Evolutionary conservation across 208 protist species (phyloP), one percentile per base, ranked within the genome.

Genomic region (Acanthamoeba royreba): DNA sequence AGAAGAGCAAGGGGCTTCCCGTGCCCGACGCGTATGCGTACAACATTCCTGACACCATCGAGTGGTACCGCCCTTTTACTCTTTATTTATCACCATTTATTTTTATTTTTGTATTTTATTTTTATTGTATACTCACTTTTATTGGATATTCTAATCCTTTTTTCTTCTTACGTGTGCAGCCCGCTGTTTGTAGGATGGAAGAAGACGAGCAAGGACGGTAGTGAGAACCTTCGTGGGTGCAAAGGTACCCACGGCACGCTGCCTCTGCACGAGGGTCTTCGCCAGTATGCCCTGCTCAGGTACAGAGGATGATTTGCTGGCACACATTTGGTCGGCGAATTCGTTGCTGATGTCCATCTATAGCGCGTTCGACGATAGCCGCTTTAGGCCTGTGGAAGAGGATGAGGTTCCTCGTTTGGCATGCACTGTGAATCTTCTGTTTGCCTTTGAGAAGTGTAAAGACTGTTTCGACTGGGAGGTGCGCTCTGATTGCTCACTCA

Each of bases 401-500:
- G 74, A 49, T 19, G 74, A 85, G 74, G 74, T 85, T 19, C 74
- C 74, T 11, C 38, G 74, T n/a, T 42, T 85, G 74, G 74, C 74
- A 7, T 85, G 74, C 45, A 53, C 74, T 9, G 74, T 85, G 22
- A 85, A 85, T 22, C 74, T 85, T 11, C 45, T 85, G 74, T 85
- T 85, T n/a, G 74, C 74, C 74, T 85, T 85, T 49, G 74, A 85
- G 45, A 49, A 45, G 38, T 45, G 42, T 42, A 47, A 85, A 9
- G 42, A 85, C 28, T 85, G 74, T 42, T 85, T 53, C 40, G 74
- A 85, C 74, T 85, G 74, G 74, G 74, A 85, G 74, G 74, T 85
- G 19, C 45, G 74, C 25, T 61, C 52, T 61, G 22, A 17, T 61
- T 61, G 8, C 0, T 81, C 5, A 31, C 4, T 9, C 69, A 5